Evolutionary conservation across 1,284 basidiomycete genomes (phyloP).

Genomic region (Rhodotorula mucilaginosa): DNA sequence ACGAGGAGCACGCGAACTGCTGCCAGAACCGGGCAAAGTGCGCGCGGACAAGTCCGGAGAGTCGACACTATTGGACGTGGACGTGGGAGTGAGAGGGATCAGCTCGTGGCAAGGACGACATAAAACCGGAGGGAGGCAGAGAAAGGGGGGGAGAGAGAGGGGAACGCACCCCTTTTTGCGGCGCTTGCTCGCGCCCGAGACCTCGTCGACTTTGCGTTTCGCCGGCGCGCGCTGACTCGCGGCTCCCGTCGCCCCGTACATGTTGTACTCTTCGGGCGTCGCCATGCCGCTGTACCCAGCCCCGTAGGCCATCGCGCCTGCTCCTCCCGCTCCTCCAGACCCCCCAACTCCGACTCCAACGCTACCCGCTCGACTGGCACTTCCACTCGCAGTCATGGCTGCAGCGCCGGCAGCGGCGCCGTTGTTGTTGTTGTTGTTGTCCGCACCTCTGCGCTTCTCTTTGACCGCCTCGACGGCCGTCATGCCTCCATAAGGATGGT

Average conservation of each 20-base stretch:
- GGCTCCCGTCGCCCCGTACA: background rate
- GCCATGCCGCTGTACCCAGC: conserved; percentile 6
- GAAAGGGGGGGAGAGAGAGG: background rate
- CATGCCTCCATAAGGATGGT: conserved; percentile 30
- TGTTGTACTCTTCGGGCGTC: conserved; percentile 11
- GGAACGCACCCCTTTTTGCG: conserved; percentile 36
- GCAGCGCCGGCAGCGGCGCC: background rate
- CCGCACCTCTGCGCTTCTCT: conserved; percentile 23
- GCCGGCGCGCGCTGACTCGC: conserved; percentile 10
- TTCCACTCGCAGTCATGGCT: conserved; percentile 8
- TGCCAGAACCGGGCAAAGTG: conserved; percentile 10
- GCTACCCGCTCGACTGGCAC: conserved; percentile 18
- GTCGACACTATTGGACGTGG: conserved; percentile 2
- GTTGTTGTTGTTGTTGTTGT: background rate
- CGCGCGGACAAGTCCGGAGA: conserved; percentile 28
- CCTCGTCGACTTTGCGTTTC: conserved; percentile 37
- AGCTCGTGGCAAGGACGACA: too few relatives aligned
- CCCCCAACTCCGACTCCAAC: background rate
- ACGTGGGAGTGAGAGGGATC: background rate
- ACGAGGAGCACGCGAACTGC: conserved; percentile 6
- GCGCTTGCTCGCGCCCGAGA: conserved; percentile 28
- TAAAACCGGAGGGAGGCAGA: too few relatives aligned
- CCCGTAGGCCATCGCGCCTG: background rate
- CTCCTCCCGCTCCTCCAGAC: conserved; percentile 7
- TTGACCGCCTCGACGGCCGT: conserved; percentile 28